Evolutionary conservation across 139 green algal genomes (phyloP).

Genomic region (Raphidocelis subcapitata): DNA sequence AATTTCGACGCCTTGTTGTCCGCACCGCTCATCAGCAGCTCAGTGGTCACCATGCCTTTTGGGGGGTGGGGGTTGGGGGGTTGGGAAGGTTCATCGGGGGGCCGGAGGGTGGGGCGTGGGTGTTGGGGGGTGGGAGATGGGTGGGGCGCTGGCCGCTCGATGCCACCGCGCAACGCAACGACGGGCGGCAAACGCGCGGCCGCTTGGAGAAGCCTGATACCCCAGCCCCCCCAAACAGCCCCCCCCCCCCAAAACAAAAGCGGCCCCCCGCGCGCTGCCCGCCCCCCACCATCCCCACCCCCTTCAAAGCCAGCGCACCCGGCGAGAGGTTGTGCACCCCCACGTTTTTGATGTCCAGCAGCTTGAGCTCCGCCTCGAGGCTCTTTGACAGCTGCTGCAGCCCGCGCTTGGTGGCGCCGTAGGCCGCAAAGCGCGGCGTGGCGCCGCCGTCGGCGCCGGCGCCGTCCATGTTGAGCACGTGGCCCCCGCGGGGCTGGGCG

Average conservation of each 20-base stretch:
- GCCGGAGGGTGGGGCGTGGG: slow-evolving; percentile 8
- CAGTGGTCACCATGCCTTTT: slow-evolving; percentile 97
- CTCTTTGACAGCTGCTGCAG: slow-evolving; percentile 58
- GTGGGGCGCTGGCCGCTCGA: too few species aligned
- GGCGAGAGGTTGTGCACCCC: slow-evolving; percentile 83
- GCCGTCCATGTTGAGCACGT: slow-evolving; percentile 96
- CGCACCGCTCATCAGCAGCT: slow-evolving; percentile 87
- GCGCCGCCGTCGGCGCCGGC: slow-evolving; percentile 69
- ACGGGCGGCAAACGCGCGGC: too few species aligned
- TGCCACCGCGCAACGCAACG: too few species aligned
- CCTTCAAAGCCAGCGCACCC: too few species aligned
- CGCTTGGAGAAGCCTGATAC: too few species aligned
- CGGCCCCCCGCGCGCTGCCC: neutral
- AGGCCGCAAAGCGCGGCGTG: slow-evolving; percentile 89
- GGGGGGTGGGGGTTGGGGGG: neutral
- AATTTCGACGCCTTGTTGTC: slow-evolving; percentile 80
- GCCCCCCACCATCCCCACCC: too few species aligned
- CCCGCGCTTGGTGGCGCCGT: slow-evolving; percentile 92
- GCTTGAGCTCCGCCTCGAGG: slow-evolving; percentile 61
- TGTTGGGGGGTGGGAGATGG: too few species aligned
- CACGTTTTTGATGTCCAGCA: slow-evolving; percentile 68
- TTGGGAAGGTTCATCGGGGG: neutral
- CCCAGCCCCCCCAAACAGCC: too few species aligned
- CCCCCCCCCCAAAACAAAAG: neutral
- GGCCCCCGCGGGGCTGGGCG: slow-evolving; percentile 73